phyloP scores from a whole-genome alignment of 1,139 yeast genomes.

The Eremothecium gossypii region DNA sequence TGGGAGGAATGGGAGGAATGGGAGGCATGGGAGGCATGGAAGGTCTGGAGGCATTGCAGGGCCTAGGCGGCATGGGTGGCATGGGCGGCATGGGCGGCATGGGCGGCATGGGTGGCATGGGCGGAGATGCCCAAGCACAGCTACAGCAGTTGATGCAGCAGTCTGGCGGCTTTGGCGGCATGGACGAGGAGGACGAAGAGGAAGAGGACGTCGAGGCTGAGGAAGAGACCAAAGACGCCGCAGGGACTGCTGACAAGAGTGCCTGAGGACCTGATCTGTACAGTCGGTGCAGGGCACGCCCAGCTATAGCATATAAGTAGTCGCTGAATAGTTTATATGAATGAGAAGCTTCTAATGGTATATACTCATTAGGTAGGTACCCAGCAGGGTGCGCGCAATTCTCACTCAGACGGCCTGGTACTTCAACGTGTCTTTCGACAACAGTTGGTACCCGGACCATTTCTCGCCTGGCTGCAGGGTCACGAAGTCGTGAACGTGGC shows the following conservation, averaged over 20 bases:
- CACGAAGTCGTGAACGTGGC: conserved; percentile 65
- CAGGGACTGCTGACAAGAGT: neutral
- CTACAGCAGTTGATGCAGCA: conserved; percentile 4
- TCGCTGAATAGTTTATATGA: too few species aligned
- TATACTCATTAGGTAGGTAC: too few species aligned
- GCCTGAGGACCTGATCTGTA: too few species aligned
- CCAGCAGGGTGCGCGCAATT: too few species aligned
- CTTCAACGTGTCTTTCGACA: conserved; percentile 34
- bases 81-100: conserved; percentile 7
- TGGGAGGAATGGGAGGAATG: conserved; percentile 18
- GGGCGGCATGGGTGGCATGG: conserved; percentile 6
- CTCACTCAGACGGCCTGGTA: conserved; percentile 10
- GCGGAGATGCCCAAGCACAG: conserved; percentile 5
- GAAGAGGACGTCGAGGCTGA: conserved; percentile 4
- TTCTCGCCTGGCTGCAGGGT: conserved; percentile 54
- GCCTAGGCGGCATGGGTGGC: conserved; percentile 4
- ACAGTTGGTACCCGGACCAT: conserved; percentile 62
- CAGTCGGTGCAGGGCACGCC: too few species aligned
- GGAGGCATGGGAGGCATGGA: conserved; percentile 33
- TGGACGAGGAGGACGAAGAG: conserved; percentile 5
- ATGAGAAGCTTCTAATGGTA: too few species aligned
- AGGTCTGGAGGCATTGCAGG: conserved; percentile 18
- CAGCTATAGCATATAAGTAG: too few species aligned
- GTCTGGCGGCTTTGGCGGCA: conserved; percentile 4
- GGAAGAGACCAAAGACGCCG: neutral